These are phyloP conservation scores for Hibiscus trionum DNA, from an alignment of 345 rosid species.

Conservation along the genomic window DNA sequence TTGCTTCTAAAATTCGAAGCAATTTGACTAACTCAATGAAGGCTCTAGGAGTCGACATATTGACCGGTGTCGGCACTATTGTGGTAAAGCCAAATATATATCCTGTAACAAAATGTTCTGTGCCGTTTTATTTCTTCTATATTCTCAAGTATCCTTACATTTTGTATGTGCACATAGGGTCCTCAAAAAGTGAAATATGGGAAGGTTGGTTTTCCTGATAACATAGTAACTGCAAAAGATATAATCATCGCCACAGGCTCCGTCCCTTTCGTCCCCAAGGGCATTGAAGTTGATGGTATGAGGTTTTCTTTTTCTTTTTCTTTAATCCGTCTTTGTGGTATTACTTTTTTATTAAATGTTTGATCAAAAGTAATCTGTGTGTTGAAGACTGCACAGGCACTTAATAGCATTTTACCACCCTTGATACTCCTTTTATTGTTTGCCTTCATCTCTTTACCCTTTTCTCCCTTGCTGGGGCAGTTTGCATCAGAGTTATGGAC, in stretches of 20 bases:
- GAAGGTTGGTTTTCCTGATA: constrained; percentile 48
- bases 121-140: neutral
- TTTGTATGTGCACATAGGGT: constrained; percentile 41
- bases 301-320: neutral
- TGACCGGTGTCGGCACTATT: constrained; percentile 77
- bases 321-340: neutral
- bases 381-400: neutral
- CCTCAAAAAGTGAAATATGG: constrained; percentile 92
- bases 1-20: constrained; percentile 79
- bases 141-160: constrained; percentile 3
- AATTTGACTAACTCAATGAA: constrained; percentile 93
- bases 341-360: neutral
- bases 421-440: neutral
- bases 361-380: neutral
- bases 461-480: neutral
- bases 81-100: constrained; percentile 47
- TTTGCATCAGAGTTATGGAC: neutral
- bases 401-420: neutral
- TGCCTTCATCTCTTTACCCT: neutral
- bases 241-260: constrained; percentile 97
- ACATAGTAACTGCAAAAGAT: constrained; percentile 59
- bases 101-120: neutral
- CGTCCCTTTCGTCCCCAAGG: constrained; percentile 97
- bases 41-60: constrained; percentile 89
- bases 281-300: constrained; percentile 97